Percentiles rank a stretch among this genome's conserved stretches.
Evolutionary conservation across 1,284 basidiomycete genomes (phyloP).

Genomic region (Melanopsichium pennsylvanicum): DNA sequence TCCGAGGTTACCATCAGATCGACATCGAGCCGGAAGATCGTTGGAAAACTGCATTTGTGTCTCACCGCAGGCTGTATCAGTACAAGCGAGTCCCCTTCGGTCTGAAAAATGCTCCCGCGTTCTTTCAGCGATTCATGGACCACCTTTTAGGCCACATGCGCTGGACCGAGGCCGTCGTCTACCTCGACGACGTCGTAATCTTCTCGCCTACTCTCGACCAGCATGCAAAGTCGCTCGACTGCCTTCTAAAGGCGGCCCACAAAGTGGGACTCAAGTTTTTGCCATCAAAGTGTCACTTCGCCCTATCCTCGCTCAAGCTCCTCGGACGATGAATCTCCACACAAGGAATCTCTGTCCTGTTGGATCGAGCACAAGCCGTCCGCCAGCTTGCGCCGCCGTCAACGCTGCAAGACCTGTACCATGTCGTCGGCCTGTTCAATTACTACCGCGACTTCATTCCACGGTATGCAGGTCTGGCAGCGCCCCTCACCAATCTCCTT

Average conservation of each 20-base stretch:
- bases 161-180: background rate
- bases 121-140: constrained; percentile 1
- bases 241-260: background rate
- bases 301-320: background rate
- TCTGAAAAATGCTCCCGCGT: background rate
- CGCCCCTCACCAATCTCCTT: background rate
- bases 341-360: background rate
- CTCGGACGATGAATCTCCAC: background rate
- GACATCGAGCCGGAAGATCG: background rate
- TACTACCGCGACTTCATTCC: constrained; percentile 10
- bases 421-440: constrained; percentile 6
- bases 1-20: background rate
- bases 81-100: background rate
- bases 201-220: background rate
- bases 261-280: background rate
- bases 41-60: background rate
- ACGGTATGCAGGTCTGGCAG: background rate
- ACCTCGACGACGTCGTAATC: background rate
- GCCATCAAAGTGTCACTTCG: background rate
- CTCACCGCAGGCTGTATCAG: background rate
- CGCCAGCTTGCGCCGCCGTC: background rate
- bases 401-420: constrained; percentile 5
- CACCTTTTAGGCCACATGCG: background rate
- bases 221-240: background rate
- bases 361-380: background rate